Evolutionary conservation across 2,329 filamentous ascomycete genomes (phyloP).

Genomic region (Daldinia sp.): DNA sequence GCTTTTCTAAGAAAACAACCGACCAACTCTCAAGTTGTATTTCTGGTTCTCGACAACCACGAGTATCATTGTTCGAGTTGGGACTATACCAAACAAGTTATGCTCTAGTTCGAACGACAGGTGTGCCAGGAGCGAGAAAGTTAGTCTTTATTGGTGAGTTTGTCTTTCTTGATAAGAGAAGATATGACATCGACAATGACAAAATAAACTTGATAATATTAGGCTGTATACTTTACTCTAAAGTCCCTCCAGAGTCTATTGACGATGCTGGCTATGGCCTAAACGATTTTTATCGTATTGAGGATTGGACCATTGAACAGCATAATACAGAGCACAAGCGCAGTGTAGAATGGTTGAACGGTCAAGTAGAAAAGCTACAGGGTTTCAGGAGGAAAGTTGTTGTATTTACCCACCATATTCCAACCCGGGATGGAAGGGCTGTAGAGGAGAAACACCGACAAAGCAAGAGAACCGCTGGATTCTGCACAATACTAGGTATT

Average conservation of each 20-base stretch:
- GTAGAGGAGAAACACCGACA: slow-evolving; percentile 47
- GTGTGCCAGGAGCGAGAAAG: slow-evolving; percentile 19
- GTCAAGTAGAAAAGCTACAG: slow-evolving; percentile 43
- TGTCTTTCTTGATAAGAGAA: slow-evolving; percentile 49
- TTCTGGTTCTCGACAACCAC: slow-evolving; percentile 65
- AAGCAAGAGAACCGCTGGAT: slow-evolving; percentile 46
- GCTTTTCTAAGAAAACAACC: slow-evolving; percentile 60
- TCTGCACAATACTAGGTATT: slow-evolving; percentile 55
- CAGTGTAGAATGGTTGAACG: slow-evolving; percentile 56
- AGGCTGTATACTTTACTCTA: slow-evolving; percentile 60
- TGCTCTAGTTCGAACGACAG: slow-evolving; percentile 47
- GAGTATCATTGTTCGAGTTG: slow-evolving; percentile 59
- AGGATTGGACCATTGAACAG: slow-evolving; percentile 49
- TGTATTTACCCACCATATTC: slow-evolving; percentile 55
- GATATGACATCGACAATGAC: neutral
- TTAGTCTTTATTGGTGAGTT: slow-evolving; percentile 48
- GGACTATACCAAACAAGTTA: slow-evolving; percentile 41
- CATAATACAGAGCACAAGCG: slow-evolving; percentile 50
- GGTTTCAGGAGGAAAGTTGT: slow-evolving; percentile 43
- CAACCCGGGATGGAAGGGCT: slow-evolving; percentile 47
- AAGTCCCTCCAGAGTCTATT: slow-evolving; percentile 50
- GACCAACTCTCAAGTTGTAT: slow-evolving; percentile 55
- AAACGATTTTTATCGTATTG: slow-evolving; percentile 62
- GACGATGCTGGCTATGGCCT: slow-evolving; percentile 53
- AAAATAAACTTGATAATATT: slow-evolving; percentile 48